A percentile compares a stretch with the other conserved stretches of the same genome.
Conservation (phyloP, 2,329 filamentous ascomycete species). For the Pyrenochaeta sp. region DNA sequence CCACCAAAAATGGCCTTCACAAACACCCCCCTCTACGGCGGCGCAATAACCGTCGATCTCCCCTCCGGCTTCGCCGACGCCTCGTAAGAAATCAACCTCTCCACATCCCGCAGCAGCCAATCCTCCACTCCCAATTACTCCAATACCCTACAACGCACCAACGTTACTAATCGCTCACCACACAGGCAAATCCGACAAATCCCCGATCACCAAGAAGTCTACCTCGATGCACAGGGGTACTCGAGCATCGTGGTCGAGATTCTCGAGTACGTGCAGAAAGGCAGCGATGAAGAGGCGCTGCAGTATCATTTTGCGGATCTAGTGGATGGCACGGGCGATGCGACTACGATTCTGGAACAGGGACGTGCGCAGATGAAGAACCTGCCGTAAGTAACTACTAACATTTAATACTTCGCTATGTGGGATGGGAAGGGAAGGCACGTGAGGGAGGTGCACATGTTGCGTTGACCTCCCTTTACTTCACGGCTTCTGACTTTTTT, state of each 20-base stretch:
- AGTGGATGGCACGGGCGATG: constrained; percentile 47
- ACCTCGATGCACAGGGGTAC: constrained; percentile 82
- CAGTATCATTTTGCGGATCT: constrained; percentile 61
- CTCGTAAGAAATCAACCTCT: constrained; percentile 61
- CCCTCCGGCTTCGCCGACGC: constrained; percentile 75
- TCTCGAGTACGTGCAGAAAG: constrained; percentile 77
- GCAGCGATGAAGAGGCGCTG: constrained; percentile 72
- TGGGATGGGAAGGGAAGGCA: neutral
- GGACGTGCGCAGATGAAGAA: constrained; percentile 40
- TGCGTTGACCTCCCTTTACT: no score
- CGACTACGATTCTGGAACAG: constrained; percentile 46
- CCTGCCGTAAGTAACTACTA: constrained; percentile 46
- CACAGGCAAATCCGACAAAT: constrained; percentile 75
- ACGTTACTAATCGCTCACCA: constrained; percentile 6
- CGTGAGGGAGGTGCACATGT: neutral
- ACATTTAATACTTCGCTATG: neutral
- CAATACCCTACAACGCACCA: neutral
- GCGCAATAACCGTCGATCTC: constrained; percentile 73
- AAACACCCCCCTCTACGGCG: constrained; percentile 72
- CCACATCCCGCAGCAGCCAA: constrained; percentile 15
- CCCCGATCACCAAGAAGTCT: constrained; percentile 91
- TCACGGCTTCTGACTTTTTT: neutral
- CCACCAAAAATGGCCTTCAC: constrained; percentile 67
- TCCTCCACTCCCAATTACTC: constrained; percentile 5
- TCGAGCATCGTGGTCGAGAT: constrained; percentile 92